Percentiles rank a stretch among this genome's conserved stretches.
Conservation (phyloP, 2,329 filamentous ascomycete species). For the Alternaria ventricosa region DNA sequence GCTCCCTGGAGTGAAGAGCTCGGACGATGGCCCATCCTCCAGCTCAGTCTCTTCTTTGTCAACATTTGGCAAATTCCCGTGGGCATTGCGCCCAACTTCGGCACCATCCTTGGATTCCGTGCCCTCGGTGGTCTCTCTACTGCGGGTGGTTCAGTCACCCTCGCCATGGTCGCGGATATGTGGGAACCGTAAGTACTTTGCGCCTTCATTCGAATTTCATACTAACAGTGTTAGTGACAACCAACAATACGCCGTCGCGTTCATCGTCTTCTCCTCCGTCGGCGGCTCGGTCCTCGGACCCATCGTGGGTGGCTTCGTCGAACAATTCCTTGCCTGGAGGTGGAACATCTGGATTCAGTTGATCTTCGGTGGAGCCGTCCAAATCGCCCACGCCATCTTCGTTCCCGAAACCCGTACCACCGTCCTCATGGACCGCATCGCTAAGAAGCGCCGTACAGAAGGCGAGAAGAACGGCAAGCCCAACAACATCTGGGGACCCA, state of each 20-base stretch:
- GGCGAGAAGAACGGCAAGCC: constrained; percentile 66
- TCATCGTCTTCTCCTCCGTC: constrained; percentile 77
- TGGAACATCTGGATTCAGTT: constrained; percentile 88
- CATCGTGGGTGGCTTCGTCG: constrained; percentile 78
- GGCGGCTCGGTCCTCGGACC: constrained; percentile 78
- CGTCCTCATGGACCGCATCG: constrained; percentile 79
- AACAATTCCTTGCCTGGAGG: constrained; percentile 72
- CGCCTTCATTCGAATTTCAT: neutral
- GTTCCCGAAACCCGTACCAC: constrained; percentile 82
- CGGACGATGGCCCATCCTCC: constrained; percentile 77
- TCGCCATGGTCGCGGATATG: constrained; percentile 71
- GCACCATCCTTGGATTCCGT: constrained; percentile 69
- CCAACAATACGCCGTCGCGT: constrained; percentile 72
- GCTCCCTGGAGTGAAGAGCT: constrained; percentile 87
- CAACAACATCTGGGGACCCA: constrained; percentile 73
- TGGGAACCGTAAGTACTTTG: constrained; percentile 46
- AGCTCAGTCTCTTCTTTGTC: constrained; percentile 74
- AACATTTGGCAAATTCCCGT: constrained; percentile 74
- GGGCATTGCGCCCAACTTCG: constrained; percentile 75
- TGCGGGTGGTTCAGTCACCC: constrained; percentile 68
- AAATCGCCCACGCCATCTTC: constrained; percentile 69
- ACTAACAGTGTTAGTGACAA: constrained; percentile 39
- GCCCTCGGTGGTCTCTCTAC: constrained; percentile 55
- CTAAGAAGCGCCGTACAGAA: constrained; percentile 72
- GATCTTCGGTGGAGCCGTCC: constrained; percentile 76